Base-by-base conservation (phyloP, 352 stramenopile genomes). In the Phytophthora citricola region DNA sequence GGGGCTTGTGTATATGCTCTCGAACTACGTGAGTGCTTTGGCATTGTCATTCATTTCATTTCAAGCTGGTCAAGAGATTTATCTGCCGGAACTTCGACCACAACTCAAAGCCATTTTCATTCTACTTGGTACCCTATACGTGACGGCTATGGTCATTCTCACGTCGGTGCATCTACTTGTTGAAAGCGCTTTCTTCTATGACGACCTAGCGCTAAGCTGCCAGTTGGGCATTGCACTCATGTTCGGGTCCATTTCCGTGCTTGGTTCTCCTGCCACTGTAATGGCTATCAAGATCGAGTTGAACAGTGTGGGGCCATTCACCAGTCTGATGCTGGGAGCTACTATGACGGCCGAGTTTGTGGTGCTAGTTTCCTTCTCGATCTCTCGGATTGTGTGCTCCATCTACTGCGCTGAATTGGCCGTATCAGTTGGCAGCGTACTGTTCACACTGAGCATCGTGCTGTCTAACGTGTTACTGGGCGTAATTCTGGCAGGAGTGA, bases 201-300 rank as follows among this genome's bases (percentile, higher is more conserved):
- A 71, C 34, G 45, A 66, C 20, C 69, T 90, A 34, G 67, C 49
- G 4, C 24, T 66, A 5, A 69, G 45, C 17, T 90, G 81, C 45
- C 73, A 89, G 40, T 66, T 91, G 55, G 77, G 79, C 1, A 88
- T 91, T 53, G 78, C 76, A 1, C 75, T 90, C 64, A 81, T 90
- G 74, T 90, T 90, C 34, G 81, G 68, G 29, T 90, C 81, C 31
- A 90, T 88, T 41, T 83, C 77, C 12, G 81, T 90, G 12, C 60
- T 89, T 14, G 79, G 73, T 4, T 90, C 81, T n/a, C 81, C 81
- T 1, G 81, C 79, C n/a, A 90, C 81, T 20, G 78, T 87, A 47
- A 89, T 90, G 79, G 81, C 81, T 41, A 90, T 90, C 69, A 89
- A 90, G 69, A 90, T 89, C 51, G 81, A 90, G 56, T 69, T 90